phyloP scores from a whole-genome alignment of 2,329 filamentous ascomycete species.

The Camillea tinctor region DNA sequence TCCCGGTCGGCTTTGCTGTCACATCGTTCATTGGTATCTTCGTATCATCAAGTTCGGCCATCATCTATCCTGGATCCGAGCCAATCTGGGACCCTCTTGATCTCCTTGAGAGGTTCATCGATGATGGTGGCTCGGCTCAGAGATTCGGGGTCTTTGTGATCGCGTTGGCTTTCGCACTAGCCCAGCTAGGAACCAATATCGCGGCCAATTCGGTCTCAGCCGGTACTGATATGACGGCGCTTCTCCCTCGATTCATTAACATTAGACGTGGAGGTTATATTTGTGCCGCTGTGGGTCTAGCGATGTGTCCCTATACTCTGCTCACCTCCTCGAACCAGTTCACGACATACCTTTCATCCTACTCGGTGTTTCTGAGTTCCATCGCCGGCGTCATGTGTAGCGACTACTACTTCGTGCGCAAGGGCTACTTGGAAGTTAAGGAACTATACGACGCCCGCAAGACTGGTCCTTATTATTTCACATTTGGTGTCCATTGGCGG shows the following conservation, averaged over 20 bases:
- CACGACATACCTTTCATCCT: constrained; percentile 87
- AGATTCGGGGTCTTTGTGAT: constrained; percentile 77
- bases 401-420: constrained; percentile 86
- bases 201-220: constrained; percentile 83
- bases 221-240: constrained; percentile 77
- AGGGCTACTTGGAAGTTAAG: constrained; percentile 75
- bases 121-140: constrained; percentile 65
- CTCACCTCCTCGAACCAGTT: constrained; percentile 76
- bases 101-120: constrained; percentile 65
- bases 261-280: constrained; percentile 87
- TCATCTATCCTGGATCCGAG: constrained; percentile 61
- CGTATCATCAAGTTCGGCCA: constrained; percentile 69
- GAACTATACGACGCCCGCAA: constrained; percentile 74
- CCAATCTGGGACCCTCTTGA: constrained; percentile 73
- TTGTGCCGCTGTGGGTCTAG: constrained; percentile 74
- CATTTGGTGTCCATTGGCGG: constrained; percentile 74
- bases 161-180: constrained; percentile 67
- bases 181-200: constrained; percentile 84
- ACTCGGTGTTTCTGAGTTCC: constrained; percentile 89
- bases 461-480: constrained; percentile 71
- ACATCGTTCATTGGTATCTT: constrained; percentile 85
- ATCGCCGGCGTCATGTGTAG: constrained; percentile 88
- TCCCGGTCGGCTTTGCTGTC: constrained; percentile 67
- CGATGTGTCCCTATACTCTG: constrained; percentile 85
- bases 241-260: constrained; percentile 76